Percentiles rank a stretch among this genome's conserved stretches.
phyloP scores from a whole-genome alignment of 495 filamentous ascomycete species.

The Lineolata rhizophorae region DNA sequence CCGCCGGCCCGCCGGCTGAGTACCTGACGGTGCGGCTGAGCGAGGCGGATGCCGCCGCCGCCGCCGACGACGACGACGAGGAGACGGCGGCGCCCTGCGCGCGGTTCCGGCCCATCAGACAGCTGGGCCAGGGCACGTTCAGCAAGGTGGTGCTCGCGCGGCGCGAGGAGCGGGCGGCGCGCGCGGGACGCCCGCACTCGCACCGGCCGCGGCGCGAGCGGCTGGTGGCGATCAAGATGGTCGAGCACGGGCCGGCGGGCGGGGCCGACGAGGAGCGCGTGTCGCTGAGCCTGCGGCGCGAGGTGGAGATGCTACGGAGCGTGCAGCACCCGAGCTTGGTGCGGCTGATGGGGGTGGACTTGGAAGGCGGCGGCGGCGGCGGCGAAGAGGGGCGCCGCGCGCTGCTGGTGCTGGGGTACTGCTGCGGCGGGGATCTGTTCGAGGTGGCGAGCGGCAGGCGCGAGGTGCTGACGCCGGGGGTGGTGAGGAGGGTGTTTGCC shows the following conservation, averaged over 20 bases:
- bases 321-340: conserved; percentile 78
- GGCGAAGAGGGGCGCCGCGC: no score
- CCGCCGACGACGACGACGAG: conserved; percentile 14
- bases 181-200: no score
- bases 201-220: conserved; percentile 32
- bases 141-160: conserved; percentile 83
- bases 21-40: conserved; percentile 8
- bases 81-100: conserved; percentile 14
- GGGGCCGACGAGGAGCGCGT: conserved; percentile 76
- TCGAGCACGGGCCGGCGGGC: conserved; percentile 81
- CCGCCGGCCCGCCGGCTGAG: conserved; percentile 8
- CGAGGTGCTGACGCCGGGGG: conserved; percentile 36
- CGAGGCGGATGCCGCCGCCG: conserved; percentile 16
- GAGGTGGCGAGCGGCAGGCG: conserved; percentile 57
- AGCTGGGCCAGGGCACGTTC: conserved; percentile 84
- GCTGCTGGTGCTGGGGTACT: conserved; percentile 74
- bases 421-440: conserved; percentile 84
- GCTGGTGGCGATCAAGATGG: conserved; percentile 85
- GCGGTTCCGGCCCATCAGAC: conserved; percentile 49
- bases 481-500: conserved; percentile 72
- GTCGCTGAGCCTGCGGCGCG: conserved; percentile 78
- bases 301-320: conserved; percentile 75
- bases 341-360: conserved; percentile 69
- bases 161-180: conserved; percentile 24
- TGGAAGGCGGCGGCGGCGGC: conserved; percentile 34